A percentile compares a stretch with the other conserved stretches of the same genome.
Evolutionary conservation across 2,329 filamentous ascomycete genomes (phyloP).

Genomic region (Exophiala oligosperma): DNA sequence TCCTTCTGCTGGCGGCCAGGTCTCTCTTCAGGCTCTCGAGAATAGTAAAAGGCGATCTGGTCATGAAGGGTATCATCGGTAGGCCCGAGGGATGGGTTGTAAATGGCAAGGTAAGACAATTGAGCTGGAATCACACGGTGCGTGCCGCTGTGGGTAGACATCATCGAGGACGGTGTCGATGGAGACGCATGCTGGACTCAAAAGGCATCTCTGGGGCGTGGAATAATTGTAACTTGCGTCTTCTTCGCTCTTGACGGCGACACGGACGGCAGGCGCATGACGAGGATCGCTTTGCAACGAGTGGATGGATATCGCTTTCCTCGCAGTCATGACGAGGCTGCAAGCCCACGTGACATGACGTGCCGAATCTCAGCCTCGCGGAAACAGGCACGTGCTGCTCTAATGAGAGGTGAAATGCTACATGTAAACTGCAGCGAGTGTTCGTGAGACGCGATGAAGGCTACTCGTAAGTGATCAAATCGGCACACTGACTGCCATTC

Average conservation of each 20-base stretch:
- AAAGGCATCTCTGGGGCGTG: not conserved
- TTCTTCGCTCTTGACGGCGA: not conserved
- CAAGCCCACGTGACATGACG: slow-evolving; percentile 8
- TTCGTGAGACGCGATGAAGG: not conserved
- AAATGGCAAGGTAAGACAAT: slow-evolving; percentile 89
- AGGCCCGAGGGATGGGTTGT: slow-evolving; percentile 78
- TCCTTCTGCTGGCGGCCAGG: slow-evolving; percentile 30
- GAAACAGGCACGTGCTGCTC: slow-evolving; percentile 12
- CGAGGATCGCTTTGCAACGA: not conserved
- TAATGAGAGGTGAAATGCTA: not conserved
- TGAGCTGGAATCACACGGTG: slow-evolving; percentile 69
- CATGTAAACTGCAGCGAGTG: not conserved
- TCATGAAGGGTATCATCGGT: slow-evolving; percentile 72
- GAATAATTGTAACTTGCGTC: not conserved
- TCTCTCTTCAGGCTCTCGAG: slow-evolving; percentile 38
- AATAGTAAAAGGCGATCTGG: slow-evolving; percentile 93
- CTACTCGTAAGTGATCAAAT: no score
- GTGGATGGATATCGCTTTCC: not conserved
- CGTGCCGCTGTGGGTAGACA: slow-evolving; percentile 11
- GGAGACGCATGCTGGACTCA: not conserved
- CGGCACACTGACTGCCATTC: no score
- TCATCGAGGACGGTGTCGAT: not conserved
- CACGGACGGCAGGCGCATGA: not conserved
- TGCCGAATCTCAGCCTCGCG: not conserved
- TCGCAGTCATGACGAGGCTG: slow-evolving; percentile 5